Conservation (phyloP, 2,329 filamentous ascomycete species). For the Aspergillus floridensis region DNA sequence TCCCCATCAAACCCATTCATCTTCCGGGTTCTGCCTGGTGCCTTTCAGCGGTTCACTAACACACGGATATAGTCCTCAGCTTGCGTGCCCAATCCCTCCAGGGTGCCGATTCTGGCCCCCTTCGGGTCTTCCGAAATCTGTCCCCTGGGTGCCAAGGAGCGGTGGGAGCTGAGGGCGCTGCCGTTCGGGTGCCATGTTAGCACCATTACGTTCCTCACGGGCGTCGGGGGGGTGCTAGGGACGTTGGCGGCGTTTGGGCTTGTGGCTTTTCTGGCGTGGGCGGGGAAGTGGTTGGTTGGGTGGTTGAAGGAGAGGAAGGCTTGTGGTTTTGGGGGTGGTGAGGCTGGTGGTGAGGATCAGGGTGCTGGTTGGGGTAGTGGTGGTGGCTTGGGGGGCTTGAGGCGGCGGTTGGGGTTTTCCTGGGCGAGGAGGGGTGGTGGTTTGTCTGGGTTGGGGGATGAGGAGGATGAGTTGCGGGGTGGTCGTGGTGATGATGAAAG, state of each 20-base stretch:
- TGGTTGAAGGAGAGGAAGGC: constrained; percentile 13
- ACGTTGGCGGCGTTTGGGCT: constrained; percentile 27
- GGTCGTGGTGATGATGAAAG: constrained; percentile 21
- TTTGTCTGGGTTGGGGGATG: constrained; percentile 8
- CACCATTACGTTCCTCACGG: constrained; percentile 39
- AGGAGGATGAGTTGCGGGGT: constrained; percentile 2
- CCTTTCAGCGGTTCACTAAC: background rate
- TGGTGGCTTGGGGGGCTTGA: background rate
- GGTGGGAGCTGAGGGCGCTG: constrained; percentile 42
- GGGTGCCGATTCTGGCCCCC: constrained; percentile 40
- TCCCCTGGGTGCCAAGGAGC: constrained; percentile 39
- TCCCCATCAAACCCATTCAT: background rate
- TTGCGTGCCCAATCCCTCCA: constrained; percentile 39
- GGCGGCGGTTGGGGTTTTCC: background rate
- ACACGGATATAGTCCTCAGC: constrained; percentile 32
- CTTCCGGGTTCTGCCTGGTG: no score
- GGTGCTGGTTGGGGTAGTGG: background rate
- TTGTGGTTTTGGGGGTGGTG: background rate
- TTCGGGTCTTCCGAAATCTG: constrained; percentile 36
- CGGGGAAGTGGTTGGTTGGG: constrained; percentile 13
- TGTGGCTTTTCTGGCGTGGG: constrained; percentile 17
- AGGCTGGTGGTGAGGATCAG: background rate
- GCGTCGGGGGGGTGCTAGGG: constrained; percentile 30
- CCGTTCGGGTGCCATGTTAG: constrained; percentile 43
- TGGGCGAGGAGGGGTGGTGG: background rate